phyloP scores from a whole-genome alignment of 1,139 yeast genomes.

The Casaregolazyma suthepensis region DNA sequence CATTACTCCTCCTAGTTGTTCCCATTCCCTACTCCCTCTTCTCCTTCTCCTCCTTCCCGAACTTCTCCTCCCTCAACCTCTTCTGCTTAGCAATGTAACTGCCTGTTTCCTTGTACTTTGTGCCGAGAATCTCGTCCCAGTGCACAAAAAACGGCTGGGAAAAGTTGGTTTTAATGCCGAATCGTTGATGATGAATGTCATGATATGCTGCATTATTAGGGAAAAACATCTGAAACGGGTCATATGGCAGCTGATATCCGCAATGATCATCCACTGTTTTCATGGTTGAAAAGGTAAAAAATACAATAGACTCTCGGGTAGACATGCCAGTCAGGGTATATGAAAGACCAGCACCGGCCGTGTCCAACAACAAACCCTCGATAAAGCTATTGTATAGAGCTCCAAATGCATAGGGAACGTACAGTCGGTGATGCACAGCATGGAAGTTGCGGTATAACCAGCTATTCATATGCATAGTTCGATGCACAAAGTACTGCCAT shows the following conservation, averaged over 20 bases:
- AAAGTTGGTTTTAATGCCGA: constrained; percentile 89
- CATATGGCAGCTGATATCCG: constrained; percentile 88
- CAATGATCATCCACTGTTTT: constrained; percentile 98
- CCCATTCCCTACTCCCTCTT: not conserved
- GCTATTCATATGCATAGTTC: constrained; percentile 80
- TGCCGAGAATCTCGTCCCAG: constrained; percentile 74
- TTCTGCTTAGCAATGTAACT: constrained; percentile 31
- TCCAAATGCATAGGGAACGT: constrained; percentile 95
- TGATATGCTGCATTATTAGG: constrained; percentile 95
- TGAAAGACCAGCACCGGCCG: constrained; percentile 87
- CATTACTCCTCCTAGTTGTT: too few species aligned
- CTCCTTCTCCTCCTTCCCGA: not conserved
- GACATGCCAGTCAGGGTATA: constrained; percentile 54
- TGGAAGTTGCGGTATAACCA: constrained; percentile 73
- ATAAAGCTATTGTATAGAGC: constrained; percentile 91
- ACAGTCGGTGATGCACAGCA: constrained; percentile 87
- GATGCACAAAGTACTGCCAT: constrained; percentile 88
- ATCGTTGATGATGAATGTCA: constrained; percentile 94
- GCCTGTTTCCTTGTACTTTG: constrained; percentile 55
- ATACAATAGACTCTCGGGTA: constrained; percentile 66
- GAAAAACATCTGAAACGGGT: constrained; percentile 79
- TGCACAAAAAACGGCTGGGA: constrained; percentile 96
- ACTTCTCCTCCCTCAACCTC: constrained; percentile 16
- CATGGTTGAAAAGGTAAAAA: constrained; percentile 83
- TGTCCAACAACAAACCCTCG: constrained; percentile 89